Evolutionary conservation across 345 rosid genomes (phyloP), one percentile per base, ranked within the genome.

Genomic region (Camelina sativa): DNA sequence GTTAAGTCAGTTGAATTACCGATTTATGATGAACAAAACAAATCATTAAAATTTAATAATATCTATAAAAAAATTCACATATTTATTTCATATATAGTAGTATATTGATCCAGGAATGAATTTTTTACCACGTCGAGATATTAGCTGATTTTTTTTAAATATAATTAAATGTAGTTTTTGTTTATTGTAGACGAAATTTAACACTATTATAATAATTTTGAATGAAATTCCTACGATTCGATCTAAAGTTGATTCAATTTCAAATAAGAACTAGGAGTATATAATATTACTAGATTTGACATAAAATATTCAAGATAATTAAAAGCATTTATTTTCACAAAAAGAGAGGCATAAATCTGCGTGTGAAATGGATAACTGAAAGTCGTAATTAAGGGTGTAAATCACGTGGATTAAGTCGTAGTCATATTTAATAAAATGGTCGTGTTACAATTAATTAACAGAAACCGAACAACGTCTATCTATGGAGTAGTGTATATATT

Each of bases 351-450:
- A 46, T n/a, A 25, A 16, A 56, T 15, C 8, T 8, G 7, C 56
- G 64, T 73, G 71, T 19, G 64, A 64, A 64, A 4, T 54, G 28
- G 71, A 67, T 60, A 20, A 59, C 19, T 12, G 53, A 60, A 60
- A 67, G 46, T 30, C 72, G 60, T 66, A 56, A 17, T 3, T 13
- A 38, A 74, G 67, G 67, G 67, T 48, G 46, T 74, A 74, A 66
- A 74, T 74, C 72, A 74, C 67, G 78, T 74, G 78, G 72, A 65
- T 58, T 48, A 57, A 66, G 65, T 74, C 22, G 9, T 35, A 8
- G 15, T 67, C 73, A 38, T 66, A 44, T 63, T 23, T 34, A 34
- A 34, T 34, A 58, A 43, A 73, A 46, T 32, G 76, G 51, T 65
- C 57, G 64, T 73, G 38, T 55, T 56, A 65, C 40, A 25, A 65